Conservation (phyloP, 345 rosid species). For the Ceriops decandra region DNA sequence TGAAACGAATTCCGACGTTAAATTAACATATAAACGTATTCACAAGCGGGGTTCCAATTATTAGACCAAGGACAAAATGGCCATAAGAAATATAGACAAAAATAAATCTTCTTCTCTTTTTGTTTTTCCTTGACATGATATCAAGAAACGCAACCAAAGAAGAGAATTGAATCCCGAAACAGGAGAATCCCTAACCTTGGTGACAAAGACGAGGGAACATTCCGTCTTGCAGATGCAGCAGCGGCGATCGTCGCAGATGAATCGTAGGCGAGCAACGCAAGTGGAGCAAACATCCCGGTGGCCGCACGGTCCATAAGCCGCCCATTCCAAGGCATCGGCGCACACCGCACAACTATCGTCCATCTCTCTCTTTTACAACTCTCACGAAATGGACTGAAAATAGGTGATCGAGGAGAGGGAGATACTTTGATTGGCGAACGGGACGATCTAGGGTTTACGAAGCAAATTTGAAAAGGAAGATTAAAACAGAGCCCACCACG, state of each 20-base stretch:
- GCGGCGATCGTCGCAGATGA: slow-evolving; percentile 74
- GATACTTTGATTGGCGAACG: not conserved
- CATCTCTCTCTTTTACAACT: slow-evolving; percentile 33
- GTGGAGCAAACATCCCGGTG: slow-evolving; percentile 90
- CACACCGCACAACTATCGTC: slow-evolving; percentile 93
- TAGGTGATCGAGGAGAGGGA: not conserved
- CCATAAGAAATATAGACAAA: no score
- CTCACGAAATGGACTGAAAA: not conserved
- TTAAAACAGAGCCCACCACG: not conserved
- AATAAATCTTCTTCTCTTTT: no score
- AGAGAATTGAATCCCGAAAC: not conserved
- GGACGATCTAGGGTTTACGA: slow-evolving; percentile 15
- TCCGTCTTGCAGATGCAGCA: slow-evolving; percentile 93
- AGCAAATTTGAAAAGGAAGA: not conserved
- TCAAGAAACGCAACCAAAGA: no score
- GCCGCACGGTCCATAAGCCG: slow-evolving; percentile 85
- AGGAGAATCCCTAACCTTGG: slow-evolving; percentile 57
- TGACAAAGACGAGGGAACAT: slow-evolving; percentile 53
- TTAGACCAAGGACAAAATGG: no score
- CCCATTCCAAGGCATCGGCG: slow-evolving; percentile 86
- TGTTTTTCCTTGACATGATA: no score
- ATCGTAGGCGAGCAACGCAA: slow-evolving; percentile 87
- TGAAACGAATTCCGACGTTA: no score
- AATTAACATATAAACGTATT: no score
- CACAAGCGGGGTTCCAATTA: no score